Conservation (phyloP, 305 asterid genomes). For the Petunia hybrid region DNA sequence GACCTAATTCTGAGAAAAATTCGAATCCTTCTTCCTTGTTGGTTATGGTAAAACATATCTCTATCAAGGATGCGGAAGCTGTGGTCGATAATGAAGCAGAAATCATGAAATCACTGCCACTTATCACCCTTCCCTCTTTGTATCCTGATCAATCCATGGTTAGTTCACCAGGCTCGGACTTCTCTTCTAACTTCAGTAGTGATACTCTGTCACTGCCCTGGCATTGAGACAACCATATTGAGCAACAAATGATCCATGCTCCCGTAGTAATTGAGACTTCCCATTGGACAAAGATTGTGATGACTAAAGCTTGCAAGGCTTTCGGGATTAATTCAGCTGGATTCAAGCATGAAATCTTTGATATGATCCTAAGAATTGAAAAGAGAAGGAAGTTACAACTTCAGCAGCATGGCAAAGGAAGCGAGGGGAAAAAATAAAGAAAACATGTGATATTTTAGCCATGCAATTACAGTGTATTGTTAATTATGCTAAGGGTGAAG, state of each 20-base stretch:
- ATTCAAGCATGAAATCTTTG: neutral
- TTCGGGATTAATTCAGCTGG: neutral
- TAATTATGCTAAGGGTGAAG: neutral
- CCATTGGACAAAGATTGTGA: neutral
- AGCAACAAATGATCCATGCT: neutral
- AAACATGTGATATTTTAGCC: neutral
- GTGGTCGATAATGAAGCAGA: neutral
- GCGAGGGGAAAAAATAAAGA: neutral
- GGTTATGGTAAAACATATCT: too few relatives aligned
- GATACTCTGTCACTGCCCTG: neutral
- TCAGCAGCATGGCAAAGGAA: neutral
- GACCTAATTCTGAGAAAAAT: too few relatives aligned
- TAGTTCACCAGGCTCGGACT: neutral
- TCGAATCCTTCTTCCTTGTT: too few relatives aligned
- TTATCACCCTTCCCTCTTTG: neutral
- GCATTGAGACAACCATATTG: neutral
- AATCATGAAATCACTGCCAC: neutral
- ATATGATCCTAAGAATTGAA: neutral
- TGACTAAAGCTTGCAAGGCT: neutral
- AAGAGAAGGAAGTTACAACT: neutral
- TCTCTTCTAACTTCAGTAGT: neutral
- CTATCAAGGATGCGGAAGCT: neutral
- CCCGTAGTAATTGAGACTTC: neutral
- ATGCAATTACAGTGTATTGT: neutral
- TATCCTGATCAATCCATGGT: neutral